Evolutionary conservation across 208 protist species (phyloP).

Genomic region (Wallacemonas sp.): DNA sequence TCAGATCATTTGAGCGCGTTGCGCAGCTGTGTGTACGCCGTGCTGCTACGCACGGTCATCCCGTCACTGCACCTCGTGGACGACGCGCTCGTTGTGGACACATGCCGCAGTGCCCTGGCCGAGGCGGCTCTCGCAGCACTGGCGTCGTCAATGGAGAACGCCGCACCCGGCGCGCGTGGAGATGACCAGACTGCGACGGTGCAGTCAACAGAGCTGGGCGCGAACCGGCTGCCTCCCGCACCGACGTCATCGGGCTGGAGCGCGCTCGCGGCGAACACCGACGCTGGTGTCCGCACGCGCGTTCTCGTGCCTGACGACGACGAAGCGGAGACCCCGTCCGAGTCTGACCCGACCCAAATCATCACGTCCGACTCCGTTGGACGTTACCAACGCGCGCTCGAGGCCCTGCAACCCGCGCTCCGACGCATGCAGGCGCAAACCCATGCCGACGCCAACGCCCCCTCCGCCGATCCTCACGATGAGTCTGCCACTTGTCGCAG

Average conservation of each 20-base stretch:
- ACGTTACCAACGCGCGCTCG: constrained; percentile 10
- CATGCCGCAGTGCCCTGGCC: constrained; percentile 15
- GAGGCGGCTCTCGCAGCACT: constrained; percentile 16
- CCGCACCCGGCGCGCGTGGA: too few relatives aligned
- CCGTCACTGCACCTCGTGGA: constrained; percentile 33
- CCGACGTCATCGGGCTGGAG: background rate
- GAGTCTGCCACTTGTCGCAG: too few relatives aligned
- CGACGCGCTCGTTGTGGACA: constrained; percentile 20
- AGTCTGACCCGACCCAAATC: background rate
- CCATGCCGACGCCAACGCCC: too few relatives aligned
- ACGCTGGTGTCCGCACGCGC: background rate
- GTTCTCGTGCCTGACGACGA: background rate
- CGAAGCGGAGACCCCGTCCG: background rate
- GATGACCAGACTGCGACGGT: too few relatives aligned
- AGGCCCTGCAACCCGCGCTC: constrained; percentile 2
- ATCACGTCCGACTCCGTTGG: background rate
- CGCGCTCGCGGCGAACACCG: background rate
- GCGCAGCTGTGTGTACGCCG: constrained; percentile 32
- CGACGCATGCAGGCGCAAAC: constrained; percentile 3
- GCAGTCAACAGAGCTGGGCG: too few relatives aligned
- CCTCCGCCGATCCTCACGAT: too few relatives aligned
- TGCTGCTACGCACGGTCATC: constrained; percentile 45
- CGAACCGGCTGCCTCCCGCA: too few relatives aligned
- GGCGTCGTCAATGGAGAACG: too few relatives aligned
- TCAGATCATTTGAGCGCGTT: constrained; percentile 18